phyloP scores from a whole-genome alignment of 1,284 basidiomycete species.

The Tetrapyrgos nigripes region DNA sequence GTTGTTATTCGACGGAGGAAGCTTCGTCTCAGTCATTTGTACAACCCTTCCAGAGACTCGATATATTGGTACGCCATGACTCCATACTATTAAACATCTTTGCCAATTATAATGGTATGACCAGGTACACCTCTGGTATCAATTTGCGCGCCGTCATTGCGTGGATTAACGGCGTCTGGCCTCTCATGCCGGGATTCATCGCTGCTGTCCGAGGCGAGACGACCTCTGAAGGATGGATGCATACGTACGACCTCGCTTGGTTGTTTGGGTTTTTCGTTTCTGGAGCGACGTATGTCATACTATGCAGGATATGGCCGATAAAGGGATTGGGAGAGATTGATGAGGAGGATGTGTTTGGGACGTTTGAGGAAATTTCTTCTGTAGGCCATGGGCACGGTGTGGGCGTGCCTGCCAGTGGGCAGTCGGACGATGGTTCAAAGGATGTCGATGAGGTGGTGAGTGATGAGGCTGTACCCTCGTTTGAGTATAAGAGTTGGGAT shows the following conservation, averaged over 20 bases:
- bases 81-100: neutral
- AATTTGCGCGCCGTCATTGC: constrained; percentile 6
- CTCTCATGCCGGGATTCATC: constrained; percentile 9
- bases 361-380: too few relatives aligned
- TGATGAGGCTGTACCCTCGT: too few relatives aligned
- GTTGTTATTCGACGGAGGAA: neutral
- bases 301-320: constrained; percentile 9
- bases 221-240: constrained; percentile 1
- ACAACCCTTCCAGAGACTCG: neutral
- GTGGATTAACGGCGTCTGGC: constrained; percentile 8
- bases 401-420: too few relatives aligned
- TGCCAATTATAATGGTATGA: neutral
- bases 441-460: too few relatives aligned
- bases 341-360: constrained; percentile 1
- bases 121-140: constrained; percentile 6
- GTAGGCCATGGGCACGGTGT: too few relatives aligned
- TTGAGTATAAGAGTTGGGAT: too few relatives aligned
- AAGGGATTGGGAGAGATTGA: neutral
- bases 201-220: constrained; percentile 1
- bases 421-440: too few relatives aligned
- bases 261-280: constrained; percentile 3
- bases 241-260: constrained; percentile 1
- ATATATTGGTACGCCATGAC: neutral
- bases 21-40: neutral
- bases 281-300: neutral